Evolutionary conservation across 2,329 filamentous ascomycete genomes (phyloP), one percentile per base, ranked within the genome.

Genomic region (Sphaerulina musiva): DNA sequence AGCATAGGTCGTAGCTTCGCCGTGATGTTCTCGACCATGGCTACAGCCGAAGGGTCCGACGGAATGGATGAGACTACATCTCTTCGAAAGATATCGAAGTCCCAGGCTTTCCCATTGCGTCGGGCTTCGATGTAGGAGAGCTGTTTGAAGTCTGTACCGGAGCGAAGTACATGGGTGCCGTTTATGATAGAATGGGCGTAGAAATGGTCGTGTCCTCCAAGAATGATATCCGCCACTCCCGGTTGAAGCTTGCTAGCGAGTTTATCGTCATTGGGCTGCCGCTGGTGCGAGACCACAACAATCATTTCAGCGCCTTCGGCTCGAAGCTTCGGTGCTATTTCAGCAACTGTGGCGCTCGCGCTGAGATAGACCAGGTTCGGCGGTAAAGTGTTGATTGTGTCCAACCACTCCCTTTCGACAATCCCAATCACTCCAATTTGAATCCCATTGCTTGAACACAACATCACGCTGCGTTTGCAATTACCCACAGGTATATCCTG

Each of bases 121-220:
- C 87, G 81, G 1, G 82, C 86, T 69, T 95, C 88, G 49, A 96
- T 80, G 66, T 95, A 95, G 67, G 87, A 93, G 34, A 95, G 75
- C 68, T 96, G 87, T 72, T 93, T 95, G 73, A 95, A 96, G 69
- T 96, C 91, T 14, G 85, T 89, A 0, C 91, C 90, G 0, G 88
- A 95, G 1, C 91, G 82, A n/a, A 96, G 75, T 2, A 95, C 81
- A 64, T 95, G 90, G 0, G 82, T 87, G 7, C 85, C 85, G 57
- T 91, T 90, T 69, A 93, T 79, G 52, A 90, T 66, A 51, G 78
- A 80, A 71, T 95, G 89, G 12, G 79, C 79, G 68, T 95, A 95
- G 71, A 86, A 93, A 68, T 96, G 91, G 64, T 95, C 91, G 66
- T 95, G 90, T 0, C 90, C 90, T 46, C 90, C 89, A 0, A 95